Evolutionary conservation across 2,329 filamentous ascomycete genomes (phyloP), one percentile per base, ranked within the genome.

Genomic region (Pleomassaria siparia): DNA sequence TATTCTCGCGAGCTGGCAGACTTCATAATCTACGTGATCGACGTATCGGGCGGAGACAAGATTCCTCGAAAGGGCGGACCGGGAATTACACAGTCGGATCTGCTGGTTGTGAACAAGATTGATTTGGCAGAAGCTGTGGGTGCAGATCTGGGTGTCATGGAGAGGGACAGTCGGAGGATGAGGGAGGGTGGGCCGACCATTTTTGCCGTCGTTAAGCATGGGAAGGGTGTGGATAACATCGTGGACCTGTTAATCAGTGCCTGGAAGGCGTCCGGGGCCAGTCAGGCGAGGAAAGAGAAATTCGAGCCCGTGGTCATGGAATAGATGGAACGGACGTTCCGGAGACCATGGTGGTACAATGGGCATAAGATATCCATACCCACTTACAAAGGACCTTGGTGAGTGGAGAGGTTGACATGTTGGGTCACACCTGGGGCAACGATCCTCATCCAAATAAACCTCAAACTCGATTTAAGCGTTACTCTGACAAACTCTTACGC

Each of bases 11-110:
- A 99, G 74, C 78, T 99, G 56, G 94, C 94, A 1, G 94, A 99
- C 72, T 99, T 88, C 71, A 99, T 99, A 73, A 87, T 99, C 74
- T 99, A 99, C 71, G 94, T 99, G 24, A 97, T 99, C 61, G 94
- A 99, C 72, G 94, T 99, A 15, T 88, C 86, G 46, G 94, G 94
- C 18, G 94, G 94, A 11, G 94, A 99, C 73, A 99, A 99, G 81
- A 87, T 99, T 42, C 94, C 94, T 0, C 77, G 94, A 22, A 99
- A 99, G 76, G 94, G 94, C 22, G 94, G 94, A 0, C 94, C 94
- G 0, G 94, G 94, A 1, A 99, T 99, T 69, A 99, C 94, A 4
- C 92, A 96, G 75, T 94, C 88, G 62, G 94, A 99, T 66, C 70
- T 99, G 70, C 74, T 99, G 55, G 82, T 99, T 16, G 89, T 99